Evolutionary conservation across 768 basidiomycete species (phyloP).

Genomic region (Royoungia palumana): DNA sequence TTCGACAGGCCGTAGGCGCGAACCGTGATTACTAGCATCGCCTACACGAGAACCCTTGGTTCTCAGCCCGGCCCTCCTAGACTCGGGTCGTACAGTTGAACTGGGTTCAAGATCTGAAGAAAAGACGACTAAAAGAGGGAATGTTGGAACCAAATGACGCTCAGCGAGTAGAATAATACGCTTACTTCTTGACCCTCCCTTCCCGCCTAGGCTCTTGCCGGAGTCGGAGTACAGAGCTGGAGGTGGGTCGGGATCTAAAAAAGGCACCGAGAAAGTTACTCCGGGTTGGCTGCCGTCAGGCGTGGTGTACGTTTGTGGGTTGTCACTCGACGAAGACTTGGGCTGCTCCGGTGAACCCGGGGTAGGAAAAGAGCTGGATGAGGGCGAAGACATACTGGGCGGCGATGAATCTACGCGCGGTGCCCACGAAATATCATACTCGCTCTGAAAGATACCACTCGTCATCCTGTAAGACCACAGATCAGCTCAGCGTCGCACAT

Average conservation of each 20-base stretch:
- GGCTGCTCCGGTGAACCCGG: conserved; percentile 14
- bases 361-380: conserved; percentile 15
- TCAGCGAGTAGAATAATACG: too few species aligned
- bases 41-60: conserved; percentile 16
- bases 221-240: conserved; percentile 41
- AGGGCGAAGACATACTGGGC: conserved; percentile 25
- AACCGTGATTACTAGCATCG: conserved; percentile 5
- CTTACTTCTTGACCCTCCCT: too few species aligned
- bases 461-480: conserved; percentile 52
- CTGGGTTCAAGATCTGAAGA: conserved; percentile 7
- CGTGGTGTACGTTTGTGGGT: conserved; percentile 28
- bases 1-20: conserved; percentile 17
- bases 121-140: conserved; percentile 7
- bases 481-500: conserved; percentile 5
- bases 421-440: conserved; percentile 57
- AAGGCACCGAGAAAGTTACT: conserved; percentile 39
- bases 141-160: too few species aligned
- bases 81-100: conserved; percentile 30
- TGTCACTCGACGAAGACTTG: conserved; percentile 5
- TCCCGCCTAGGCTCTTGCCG: conserved; percentile 23
- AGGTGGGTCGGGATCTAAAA: conserved; percentile 47
- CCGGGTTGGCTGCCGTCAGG: conserved; percentile 40
- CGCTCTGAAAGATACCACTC: conserved; percentile 54
- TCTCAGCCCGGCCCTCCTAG: conserved; percentile 37
- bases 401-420: conserved; percentile 37